Conservation (phyloP, 2,329 filamentous ascomycete species). For the Colletotrichum abscissum region DNA sequence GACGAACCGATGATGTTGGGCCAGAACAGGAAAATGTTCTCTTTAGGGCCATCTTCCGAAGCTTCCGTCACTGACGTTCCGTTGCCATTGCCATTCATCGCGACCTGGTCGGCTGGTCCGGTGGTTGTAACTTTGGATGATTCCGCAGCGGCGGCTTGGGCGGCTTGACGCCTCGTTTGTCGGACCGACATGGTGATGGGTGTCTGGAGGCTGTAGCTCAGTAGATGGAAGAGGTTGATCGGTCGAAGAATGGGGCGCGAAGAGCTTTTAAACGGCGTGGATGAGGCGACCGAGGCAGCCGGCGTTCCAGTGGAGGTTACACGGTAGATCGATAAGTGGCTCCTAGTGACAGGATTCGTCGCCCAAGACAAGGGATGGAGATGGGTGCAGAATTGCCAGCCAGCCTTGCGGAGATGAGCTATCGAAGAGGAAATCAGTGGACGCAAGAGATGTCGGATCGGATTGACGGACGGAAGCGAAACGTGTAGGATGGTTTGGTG, state of each 20-base stretch:
- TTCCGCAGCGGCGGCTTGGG: conserved; percentile 42
- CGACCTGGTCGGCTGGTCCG: conserved; percentile 28
- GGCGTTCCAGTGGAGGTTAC: conserved; percentile 35
- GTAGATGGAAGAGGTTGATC: conserved; percentile 2
- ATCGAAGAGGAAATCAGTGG: neutral
- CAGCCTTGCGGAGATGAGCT: neutral
- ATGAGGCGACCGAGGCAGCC: conserved; percentile 30
- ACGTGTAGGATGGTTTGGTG: conserved; percentile 1
- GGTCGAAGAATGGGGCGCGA: conserved; percentile 18
- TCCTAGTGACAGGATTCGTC: conserved; percentile 18
- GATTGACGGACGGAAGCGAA: conserved; percentile 2
- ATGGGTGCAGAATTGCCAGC: conserved; percentile 3
- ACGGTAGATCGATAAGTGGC: conserved; percentile 33
- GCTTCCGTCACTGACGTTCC: conserved; percentile 47
- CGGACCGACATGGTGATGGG: conserved; percentile 49
- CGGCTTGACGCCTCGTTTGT: conserved; percentile 52
- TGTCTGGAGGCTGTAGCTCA: neutral
- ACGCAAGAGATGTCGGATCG: neutral
- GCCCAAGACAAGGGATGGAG: conserved; percentile 6
- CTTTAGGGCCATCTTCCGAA: conserved; percentile 55
- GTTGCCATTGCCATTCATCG: conserved; percentile 59
- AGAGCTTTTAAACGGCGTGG: conserved; percentile 27
- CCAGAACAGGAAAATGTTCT: conserved; percentile 86
- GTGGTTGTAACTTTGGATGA: conserved; percentile 8
- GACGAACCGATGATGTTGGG: conserved; percentile 82